Percentiles rank a stretch among this genome's conserved stretches.
Evolutionary conservation across 441 rosid genomes (phyloP).

Genomic region (Gossypium lobatum): DNA sequence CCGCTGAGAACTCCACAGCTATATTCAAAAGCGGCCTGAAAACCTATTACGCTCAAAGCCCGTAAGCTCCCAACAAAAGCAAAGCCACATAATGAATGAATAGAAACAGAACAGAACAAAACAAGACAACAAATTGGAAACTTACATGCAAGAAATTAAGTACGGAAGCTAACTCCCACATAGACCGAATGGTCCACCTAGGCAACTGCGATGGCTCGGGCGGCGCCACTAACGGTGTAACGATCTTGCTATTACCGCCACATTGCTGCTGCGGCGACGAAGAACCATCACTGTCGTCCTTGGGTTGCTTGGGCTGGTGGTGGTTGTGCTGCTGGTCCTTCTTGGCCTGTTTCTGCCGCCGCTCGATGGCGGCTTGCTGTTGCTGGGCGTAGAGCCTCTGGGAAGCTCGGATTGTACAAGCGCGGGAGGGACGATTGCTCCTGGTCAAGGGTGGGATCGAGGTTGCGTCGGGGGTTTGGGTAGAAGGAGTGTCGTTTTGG

Average conservation of each 20-base stretch:
- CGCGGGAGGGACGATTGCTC: slow-evolving; percentile 86
- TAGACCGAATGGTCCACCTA: slow-evolving; percentile 90
- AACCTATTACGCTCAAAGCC: slow-evolving; percentile 40
- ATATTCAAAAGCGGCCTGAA: slow-evolving; percentile 84
- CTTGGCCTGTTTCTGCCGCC: slow-evolving; percentile 32
- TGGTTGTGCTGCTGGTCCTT: slow-evolving; percentile 30
- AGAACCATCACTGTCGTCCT: slow-evolving; percentile 35
- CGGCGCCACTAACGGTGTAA: slow-evolving; percentile 63
- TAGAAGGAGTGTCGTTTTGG: slow-evolving; percentile 10
- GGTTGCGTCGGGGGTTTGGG: slow-evolving; percentile 18
- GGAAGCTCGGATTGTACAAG: slow-evolving; percentile 81
- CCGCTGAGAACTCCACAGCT: slow-evolving; percentile 80
- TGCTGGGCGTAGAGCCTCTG: slow-evolving; percentile 52
- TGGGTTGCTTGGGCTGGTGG: slow-evolving; percentile 28
- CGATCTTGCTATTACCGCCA: slow-evolving; percentile 45
- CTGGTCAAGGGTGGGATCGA: slow-evolving; percentile 30
- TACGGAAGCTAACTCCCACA: slow-evolving; percentile 96
- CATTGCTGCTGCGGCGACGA: slow-evolving; percentile 45
- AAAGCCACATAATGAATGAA: slow-evolving; percentile 6
- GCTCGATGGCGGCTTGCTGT: slow-evolving; percentile 30
- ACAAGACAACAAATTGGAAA: background rate
- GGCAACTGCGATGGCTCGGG: slow-evolving; percentile 81
- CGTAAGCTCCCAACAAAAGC: background rate
- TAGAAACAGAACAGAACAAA: background rate
- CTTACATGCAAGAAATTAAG: slow-evolving; percentile 97